Evolutionary conservation across 805 yeast genomes (phyloP), one percentile per base, ranked within the genome.

Genomic region (Candida piceae): DNA sequence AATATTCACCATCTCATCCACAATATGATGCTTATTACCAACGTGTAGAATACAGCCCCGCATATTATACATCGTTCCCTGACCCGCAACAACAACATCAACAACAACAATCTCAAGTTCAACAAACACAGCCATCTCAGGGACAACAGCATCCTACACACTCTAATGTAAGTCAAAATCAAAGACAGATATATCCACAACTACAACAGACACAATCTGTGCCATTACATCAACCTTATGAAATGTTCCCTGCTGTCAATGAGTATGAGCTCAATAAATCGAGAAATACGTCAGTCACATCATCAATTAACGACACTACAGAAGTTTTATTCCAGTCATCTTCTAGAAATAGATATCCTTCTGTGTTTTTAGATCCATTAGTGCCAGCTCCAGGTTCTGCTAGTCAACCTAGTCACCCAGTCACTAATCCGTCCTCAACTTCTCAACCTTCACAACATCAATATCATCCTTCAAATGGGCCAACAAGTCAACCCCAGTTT

Each of bases 301-400:
- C 44, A 21, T 39, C 46, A 16, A 52, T 52, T 13, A 46, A 40
- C 34, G 60, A 46, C 39, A 31, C 35, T 30, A 48, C 51, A 23
- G 52, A 46, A 28, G 53, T 53, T 17, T 49, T 55, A 4, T 54
- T 50, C 27, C 57, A 47, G 33, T 46, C 56, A 7, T 38, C 51
- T 4, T 44, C 57, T 17, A 56, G 71, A 35, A 69, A 60, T 24
- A 52, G 78, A 42, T 61, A 66, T 38, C 76, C 76, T 4, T 71
- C 76, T 9, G 56, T 72, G 26, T 60, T 69, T 23, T 57, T 62
- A 36, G 79, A 73, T 44, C 79, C 79, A 1, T 58, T 72, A 38
- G 72, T 74, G 2, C 68, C 73, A 1, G 63, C 51, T 3, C 69
- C 70, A 11, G 45, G 50, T 13, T 13, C 15, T 26, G 27, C 18